Evolutionary conservation across 306 rosid species (phyloP), one percentile per base, ranked within the genome.

Genomic region (Glycine latifolia): DNA sequence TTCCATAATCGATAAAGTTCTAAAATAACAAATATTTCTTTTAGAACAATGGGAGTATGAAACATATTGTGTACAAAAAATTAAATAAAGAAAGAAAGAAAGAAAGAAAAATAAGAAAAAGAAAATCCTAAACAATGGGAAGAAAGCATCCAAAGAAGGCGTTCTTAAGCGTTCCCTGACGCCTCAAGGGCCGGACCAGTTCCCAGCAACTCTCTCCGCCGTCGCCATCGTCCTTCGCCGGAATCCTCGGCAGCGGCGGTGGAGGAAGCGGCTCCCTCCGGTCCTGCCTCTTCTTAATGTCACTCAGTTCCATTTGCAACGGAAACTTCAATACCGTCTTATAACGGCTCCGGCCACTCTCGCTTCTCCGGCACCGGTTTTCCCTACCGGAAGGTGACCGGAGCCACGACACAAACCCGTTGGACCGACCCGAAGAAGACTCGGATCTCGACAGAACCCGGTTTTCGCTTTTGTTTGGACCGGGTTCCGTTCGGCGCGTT

Each of bases 291-390:
- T 11, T 76, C 82, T 81, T 87, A 2, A 87, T 84, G 11, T 87
- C 87, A 14, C 73, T 77, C 76, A 87, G 31, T 4, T 87, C 86
- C 89, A 87, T 87, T 26, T 87, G 85, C 14, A 84, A 44, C 43
- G 89, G 87, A 60, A 77, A 87, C 87, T 84, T 83, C 47, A 67
- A 59, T 9, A 17, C 89, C 87, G n/a, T 0, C 81, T 26, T 79
- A 10, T 53, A 35, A 6, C 83, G 31, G 31, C 31, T 26, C 31
- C 31, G 31, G 31, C 31, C 31, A 26, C 31, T 26, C 31, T 26
- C 31, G 31, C 31, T 83, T 61, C 81, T 80, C 66, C 53, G 78
- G 46, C 12, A 79, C 50, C 70, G 73, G 13, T 1, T 75, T 31
- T 76, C 82, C 35, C 1, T 46, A 1, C 63, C 16, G 12, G 82